phyloP scores from a whole-genome alignment of 371 early-diverging fungal species.

The Mucor lusitanicus region DNA sequence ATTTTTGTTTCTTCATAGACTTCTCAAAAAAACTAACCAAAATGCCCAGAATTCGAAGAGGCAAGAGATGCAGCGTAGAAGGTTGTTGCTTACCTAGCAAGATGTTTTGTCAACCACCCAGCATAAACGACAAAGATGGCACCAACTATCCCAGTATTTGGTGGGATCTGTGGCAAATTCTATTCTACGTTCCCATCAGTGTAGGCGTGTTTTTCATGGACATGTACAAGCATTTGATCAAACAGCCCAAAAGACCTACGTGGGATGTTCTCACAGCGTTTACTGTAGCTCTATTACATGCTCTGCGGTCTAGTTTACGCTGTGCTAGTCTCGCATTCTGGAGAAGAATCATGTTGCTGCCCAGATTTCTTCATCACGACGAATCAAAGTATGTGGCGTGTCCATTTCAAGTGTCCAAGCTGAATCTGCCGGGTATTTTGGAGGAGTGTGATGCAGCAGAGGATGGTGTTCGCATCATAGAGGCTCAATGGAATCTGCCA shows the following conservation, averaged over 20 bases:
- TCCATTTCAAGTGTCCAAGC: background rate
- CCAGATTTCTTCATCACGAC: background rate
- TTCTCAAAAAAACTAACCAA: background rate
- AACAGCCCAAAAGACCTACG: slow-evolving; percentile 3
- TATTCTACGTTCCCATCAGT: background rate
- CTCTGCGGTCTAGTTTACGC: background rate
- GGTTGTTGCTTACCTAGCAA: slow-evolving; percentile 11
- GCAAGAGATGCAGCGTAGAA: background rate
- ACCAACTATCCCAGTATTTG: background rate
- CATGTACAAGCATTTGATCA: background rate
- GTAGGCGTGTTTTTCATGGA: background rate
- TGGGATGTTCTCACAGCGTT: slow-evolving; percentile 7
- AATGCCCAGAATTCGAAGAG: background rate
- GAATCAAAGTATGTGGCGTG: background rate
- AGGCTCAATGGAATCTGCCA: slow-evolving; percentile 16
- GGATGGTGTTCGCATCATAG: slow-evolving; percentile 5
- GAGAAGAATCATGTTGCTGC: background rate
- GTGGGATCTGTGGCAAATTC: slow-evolving; percentile 1
- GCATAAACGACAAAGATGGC: background rate
- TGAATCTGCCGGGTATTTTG: slow-evolving; percentile 11
- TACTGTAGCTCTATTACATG: background rate
- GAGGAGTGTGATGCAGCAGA: slow-evolving; percentile 7
- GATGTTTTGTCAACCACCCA: background rate
- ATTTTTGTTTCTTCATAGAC: background rate
- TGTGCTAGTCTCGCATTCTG: background rate